Conservation (phyloP, 768 basidiomycete genomes). For the Amanita phalloides region DNA sequence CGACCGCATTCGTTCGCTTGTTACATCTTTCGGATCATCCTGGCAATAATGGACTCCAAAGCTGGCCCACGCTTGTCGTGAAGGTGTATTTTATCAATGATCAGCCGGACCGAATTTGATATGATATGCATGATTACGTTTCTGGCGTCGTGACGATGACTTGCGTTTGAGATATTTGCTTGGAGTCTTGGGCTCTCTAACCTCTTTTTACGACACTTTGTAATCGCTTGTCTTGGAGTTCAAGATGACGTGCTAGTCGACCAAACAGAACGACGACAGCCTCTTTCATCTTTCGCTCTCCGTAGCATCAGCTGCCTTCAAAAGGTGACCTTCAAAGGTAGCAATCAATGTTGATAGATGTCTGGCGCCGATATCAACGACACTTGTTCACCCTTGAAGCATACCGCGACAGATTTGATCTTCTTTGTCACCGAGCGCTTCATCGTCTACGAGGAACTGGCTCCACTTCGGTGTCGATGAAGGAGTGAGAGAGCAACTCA, state of each 20-base stretch:
- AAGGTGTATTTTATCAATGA: too few species aligned
- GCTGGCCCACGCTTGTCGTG: too few species aligned
- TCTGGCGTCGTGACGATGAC: too few species aligned
- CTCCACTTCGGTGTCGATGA: constrained; percentile 50
- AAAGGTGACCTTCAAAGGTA: constrained; percentile 74
- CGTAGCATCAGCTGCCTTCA: constrained; percentile 38
- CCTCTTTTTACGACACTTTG: constrained; percentile 76
- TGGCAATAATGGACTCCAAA: too few species aligned
- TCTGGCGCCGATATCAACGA: constrained; percentile 75
- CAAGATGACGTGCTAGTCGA: constrained; percentile 81
- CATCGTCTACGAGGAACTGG: constrained; percentile 74
- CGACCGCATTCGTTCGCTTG: too few species aligned
- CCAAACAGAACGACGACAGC: constrained; percentile 93
- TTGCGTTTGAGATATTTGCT: too few species aligned
- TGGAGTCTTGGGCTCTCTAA: too few species aligned
- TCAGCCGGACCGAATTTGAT: too few species aligned
- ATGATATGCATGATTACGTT: too few species aligned
- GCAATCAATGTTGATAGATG: constrained; percentile 65
- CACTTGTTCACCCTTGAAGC: constrained; percentile 71
- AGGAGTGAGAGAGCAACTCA: constrained; percentile 52
- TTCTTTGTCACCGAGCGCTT: constrained; percentile 80
- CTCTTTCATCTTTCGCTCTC: constrained; percentile 81
- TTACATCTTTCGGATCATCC: too few species aligned
- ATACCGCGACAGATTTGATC: constrained; percentile 77
- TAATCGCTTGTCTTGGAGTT: constrained; percentile 65